Base-by-base conservation (phyloP, 176 grass and related monocot genomes). In the Musa beccarii region DNA sequence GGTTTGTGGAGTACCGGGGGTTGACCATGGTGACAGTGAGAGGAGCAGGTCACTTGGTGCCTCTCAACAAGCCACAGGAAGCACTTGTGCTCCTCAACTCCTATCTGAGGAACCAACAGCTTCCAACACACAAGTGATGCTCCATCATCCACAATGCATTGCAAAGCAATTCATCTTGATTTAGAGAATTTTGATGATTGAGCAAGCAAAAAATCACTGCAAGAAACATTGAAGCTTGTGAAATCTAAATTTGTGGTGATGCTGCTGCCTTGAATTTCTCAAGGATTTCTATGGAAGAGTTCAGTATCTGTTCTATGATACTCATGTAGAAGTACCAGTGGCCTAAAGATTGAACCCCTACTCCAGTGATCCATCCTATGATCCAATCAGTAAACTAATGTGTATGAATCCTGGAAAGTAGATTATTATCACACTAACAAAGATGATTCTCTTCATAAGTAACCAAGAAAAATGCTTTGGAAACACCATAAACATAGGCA, bases 41-140 rank as follows among this genome's bases (percentile, higher is more conserved):
- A 78, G 92, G 92, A 1, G 92, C 92, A 75, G 92, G 89, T 2
- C 92, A 96, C 81, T 59, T 96, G 80, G 92, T 92, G 51, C 92
- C 89, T 56, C 84, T 96, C 54, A 87, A 96, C 84, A 96, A 92
- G 71, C 89, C 92, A 69, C 75, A 75, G 22, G 84, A 96, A 66
- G 92, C 84, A 8, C 84, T 96, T 59, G 69, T 51, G 78, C 77
- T 96, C 57, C 85, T 96, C 66, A 85, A 75, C 1, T 52, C 89
- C 22, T 96, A 87, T 81, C 79, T 96, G 22, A 54, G 57, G 15
- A 75, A 73, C 12, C 81, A 82, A 54, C 84, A 76, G 54, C 89
- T 91, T 57, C 84, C 82, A 1, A 20, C 68, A 22, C 68, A 51
- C 9, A 11, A 51, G 13, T 51, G 68, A 70, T 70, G 1, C 6